phyloP scores from a whole-genome alignment of 2,329 filamentous ascomycete species.

The Aspergillus eucalypticola region DNA sequence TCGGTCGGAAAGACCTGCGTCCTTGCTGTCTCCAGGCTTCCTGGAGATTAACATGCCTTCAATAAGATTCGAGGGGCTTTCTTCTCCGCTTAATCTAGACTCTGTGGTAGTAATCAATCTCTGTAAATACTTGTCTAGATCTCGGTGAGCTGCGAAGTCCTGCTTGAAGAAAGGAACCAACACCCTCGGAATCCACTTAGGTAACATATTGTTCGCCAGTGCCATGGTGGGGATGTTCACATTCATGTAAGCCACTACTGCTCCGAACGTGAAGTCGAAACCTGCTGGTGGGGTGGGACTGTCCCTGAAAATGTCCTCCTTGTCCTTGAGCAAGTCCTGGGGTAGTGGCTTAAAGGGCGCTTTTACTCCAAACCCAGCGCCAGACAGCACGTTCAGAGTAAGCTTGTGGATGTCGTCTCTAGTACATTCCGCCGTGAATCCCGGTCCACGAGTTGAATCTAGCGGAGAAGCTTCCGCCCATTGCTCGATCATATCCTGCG shows the following conservation, averaged over 20 bases:
- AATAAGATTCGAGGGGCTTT: constrained; percentile 16
- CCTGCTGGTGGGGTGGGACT: constrained; percentile 18
- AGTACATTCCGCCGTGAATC: constrained; percentile 19
- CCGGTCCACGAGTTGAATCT: background rate
- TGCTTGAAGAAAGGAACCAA: constrained; percentile 33
- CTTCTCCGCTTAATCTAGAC: constrained; percentile 29
- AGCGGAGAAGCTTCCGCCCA: constrained; percentile 13
- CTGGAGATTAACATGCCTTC: constrained; percentile 16
- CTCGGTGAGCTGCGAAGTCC: constrained; percentile 31
- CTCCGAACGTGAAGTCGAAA: constrained; percentile 25
- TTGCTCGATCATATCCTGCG: constrained; percentile 32
- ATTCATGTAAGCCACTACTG: constrained; percentile 29
- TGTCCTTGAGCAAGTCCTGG: constrained; percentile 19
- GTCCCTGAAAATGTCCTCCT: constrained; percentile 26
- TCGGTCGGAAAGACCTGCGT: constrained; percentile 16
- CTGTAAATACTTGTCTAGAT: constrained; percentile 21
- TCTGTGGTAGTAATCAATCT: constrained; percentile 15
- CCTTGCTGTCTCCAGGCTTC: background rate
- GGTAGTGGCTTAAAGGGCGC: constrained; percentile 19
- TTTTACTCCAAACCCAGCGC: constrained; percentile 38
- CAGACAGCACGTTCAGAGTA: constrained; percentile 41
- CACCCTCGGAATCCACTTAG: constrained; percentile 21
- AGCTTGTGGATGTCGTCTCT: constrained; percentile 37
- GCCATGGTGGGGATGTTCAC: constrained; percentile 13
- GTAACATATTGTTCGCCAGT: constrained; percentile 21